phyloP scores from a whole-genome alignment of 2,329 filamentous ascomycete species.

The Penicillium sp. region DNA sequence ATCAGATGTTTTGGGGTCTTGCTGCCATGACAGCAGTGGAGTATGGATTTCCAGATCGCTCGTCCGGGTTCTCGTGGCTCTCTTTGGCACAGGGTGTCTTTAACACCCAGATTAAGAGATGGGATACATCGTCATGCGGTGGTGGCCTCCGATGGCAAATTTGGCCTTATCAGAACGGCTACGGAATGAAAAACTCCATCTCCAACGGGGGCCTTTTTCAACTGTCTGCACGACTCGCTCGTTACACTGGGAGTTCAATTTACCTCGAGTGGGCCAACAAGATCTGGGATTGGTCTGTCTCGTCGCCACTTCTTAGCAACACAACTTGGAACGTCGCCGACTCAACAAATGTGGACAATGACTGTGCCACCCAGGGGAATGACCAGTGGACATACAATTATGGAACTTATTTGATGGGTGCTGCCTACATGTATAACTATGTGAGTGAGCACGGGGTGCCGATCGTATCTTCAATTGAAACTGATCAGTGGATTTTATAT shows the following conservation, averaged over 20 bases:
- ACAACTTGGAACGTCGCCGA: slow-evolving; percentile 15
- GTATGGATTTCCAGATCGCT: slow-evolving; percentile 1
- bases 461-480: not conserved
- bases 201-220: slow-evolving; percentile 16
- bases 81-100: slow-evolving; percentile 15
- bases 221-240: slow-evolving; percentile 14
- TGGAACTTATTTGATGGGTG: slow-evolving; percentile 60
- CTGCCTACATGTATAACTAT: slow-evolving; percentile 69
- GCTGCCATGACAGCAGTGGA: slow-evolving; percentile 17
- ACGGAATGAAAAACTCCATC: slow-evolving; percentile 14
- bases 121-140: slow-evolving; percentile 12
- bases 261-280: slow-evolving; percentile 19
- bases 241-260: slow-evolving; percentile 8
- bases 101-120: slow-evolving; percentile 10
- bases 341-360: slow-evolving; percentile 40
- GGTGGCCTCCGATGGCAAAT: slow-evolving; percentile 19
- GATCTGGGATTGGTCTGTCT: slow-evolving; percentile 17
- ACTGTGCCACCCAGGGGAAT: slow-evolving; percentile 61
- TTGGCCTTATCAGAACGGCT: slow-evolving; percentile 10
- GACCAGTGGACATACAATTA: slow-evolving; percentile 69
- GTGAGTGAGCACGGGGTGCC: slow-evolving; percentile 34
- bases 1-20: slow-evolving; percentile 18
- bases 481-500: not conserved
- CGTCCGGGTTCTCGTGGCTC: slow-evolving; percentile 8
- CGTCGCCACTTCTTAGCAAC: slow-evolving; percentile 10